Percentiles rank a stretch among this genome's conserved stretches.
Conservation (phyloP, 208 protist genomes). For the Hexamita inflata region DNA sequence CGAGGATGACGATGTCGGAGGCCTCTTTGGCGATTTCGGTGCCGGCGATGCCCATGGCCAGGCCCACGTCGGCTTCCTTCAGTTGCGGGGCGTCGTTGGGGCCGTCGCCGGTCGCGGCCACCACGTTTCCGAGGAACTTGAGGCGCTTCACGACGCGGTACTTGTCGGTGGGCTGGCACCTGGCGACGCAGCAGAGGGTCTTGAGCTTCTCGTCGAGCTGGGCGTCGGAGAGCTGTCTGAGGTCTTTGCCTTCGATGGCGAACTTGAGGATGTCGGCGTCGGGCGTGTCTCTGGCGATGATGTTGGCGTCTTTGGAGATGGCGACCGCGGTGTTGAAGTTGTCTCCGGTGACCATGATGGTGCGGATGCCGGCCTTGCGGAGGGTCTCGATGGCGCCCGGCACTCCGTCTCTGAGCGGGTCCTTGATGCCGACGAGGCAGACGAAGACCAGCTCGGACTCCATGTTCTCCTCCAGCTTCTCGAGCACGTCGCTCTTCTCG, state of each 20-base stretch:
- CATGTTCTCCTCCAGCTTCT: too few relatives aligned
- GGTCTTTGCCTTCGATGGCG: slow-evolving; percentile 48
- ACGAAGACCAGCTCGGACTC: slow-evolving; percentile 11
- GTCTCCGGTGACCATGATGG: slow-evolving; percentile 71
- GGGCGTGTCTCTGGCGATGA: slow-evolving; percentile 53
- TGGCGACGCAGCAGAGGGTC: slow-evolving; percentile 50
- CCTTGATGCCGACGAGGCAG: slow-evolving; percentile 26
- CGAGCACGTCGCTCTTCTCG: too few relatives aligned
- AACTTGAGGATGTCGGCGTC: too few relatives aligned
- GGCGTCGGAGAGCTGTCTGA: slow-evolving; percentile 56
- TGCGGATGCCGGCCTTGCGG: slow-evolving; percentile 57
- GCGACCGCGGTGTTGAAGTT: slow-evolving; percentile 54
- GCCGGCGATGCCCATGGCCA: slow-evolving; percentile 80
- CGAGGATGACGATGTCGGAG: slow-evolving; percentile 71
- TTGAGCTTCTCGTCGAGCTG: slow-evolving; percentile 56
- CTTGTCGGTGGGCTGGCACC: slow-evolving; percentile 43
- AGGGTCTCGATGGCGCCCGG: slow-evolving; percentile 28
- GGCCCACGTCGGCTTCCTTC: slow-evolving; percentile 76
- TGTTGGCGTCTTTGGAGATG: slow-evolving; percentile 55
- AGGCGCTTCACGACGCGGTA: slow-evolving; percentile 23
- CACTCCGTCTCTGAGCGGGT: not conserved
- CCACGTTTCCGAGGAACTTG: slow-evolving; percentile 23
- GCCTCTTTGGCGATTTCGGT: slow-evolving; percentile 74
- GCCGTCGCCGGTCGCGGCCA: slow-evolving; percentile 39
- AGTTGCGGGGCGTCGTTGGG: slow-evolving; percentile 82